Percentiles rank a stretch among this genome's conserved stretches.
Conservation (phyloP, 1,139 yeast species). For the Schwanniomyces etchellsii region DNA sequence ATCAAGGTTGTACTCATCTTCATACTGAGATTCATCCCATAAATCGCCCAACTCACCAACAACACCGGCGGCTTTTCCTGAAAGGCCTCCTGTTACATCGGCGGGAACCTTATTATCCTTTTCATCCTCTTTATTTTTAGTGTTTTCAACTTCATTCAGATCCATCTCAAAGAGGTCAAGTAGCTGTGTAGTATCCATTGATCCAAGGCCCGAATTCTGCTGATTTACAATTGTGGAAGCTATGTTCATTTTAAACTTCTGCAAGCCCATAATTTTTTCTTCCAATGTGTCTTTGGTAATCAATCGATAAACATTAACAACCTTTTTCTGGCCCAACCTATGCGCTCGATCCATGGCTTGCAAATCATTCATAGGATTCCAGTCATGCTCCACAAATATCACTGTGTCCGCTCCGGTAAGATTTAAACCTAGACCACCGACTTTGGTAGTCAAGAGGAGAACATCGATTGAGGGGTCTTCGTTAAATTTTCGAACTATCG, state of each 20-base stretch:
- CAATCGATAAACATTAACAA: constrained; percentile 88
- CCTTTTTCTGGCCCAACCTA: constrained; percentile 95
- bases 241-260: constrained; percentile 93
- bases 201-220: constrained; percentile 88
- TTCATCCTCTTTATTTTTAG: constrained; percentile 16
- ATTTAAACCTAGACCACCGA: constrained; percentile 96
- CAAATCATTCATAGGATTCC: constrained; percentile 99
- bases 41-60: constrained; percentile 88
- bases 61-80: constrained; percentile 63
- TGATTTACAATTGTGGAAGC: constrained; percentile 96
- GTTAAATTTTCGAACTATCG: constrained; percentile 86
- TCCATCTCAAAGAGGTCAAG: constrained; percentile 83
- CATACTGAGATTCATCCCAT: constrained; percentile 96
- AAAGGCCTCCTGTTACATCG: constrained; percentile 57
- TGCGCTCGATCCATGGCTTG: constrained; percentile 99
- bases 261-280: constrained; percentile 97
- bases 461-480: constrained; percentile 97
- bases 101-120: constrained; percentile 36
- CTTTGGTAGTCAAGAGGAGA: constrained; percentile 86
- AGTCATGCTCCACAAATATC: constrained; percentile 96
- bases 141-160: constrained; percentile 33
- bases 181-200: constrained; percentile 96
- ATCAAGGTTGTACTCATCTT: constrained; percentile 93
- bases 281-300: constrained; percentile 91
- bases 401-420: constrained; percentile 99